phyloP scores from a whole-genome alignment of 352 stramenopile genomes.

The Pythium sukuiense region DNA sequence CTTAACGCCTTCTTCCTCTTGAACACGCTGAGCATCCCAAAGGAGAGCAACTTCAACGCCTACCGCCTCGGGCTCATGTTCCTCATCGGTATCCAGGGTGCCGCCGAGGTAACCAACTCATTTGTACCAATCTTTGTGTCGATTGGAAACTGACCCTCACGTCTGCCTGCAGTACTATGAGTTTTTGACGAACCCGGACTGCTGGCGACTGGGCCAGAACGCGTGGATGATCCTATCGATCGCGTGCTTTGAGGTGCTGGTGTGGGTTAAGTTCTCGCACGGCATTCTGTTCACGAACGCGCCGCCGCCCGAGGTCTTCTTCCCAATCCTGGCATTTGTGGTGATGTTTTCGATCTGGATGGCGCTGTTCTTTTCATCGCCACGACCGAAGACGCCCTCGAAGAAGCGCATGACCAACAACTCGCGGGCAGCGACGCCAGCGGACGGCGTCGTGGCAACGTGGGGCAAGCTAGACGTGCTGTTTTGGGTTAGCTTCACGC shows the following conservation, averaged over 20 bases:
- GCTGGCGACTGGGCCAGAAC: conserved; percentile 76
- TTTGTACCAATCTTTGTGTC: neutral
- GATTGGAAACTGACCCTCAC: no score
- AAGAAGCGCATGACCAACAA: conserved; percentile 3
- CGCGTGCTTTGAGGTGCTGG: conserved; percentile 71
- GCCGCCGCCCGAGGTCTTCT: conserved; percentile 52
- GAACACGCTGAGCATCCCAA: conserved; percentile 84
- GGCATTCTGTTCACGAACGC: conserved; percentile 60
- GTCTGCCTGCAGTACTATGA: conserved; percentile 66
- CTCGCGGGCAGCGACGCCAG: conserved; percentile 8
- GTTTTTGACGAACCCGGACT: conserved; percentile 80
- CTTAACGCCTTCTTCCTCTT: conserved; percentile 94
- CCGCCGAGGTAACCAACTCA: conserved; percentile 54
- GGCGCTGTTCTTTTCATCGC: conserved; percentile 62
- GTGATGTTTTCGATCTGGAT: conserved; percentile 78
- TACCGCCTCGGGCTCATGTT: conserved; percentile 79
- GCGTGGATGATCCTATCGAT: conserved; percentile 84
- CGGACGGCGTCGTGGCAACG: conserved; percentile 31
- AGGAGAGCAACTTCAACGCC: conserved; percentile 86
- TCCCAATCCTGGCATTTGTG: conserved; percentile 61
- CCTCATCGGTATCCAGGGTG: conserved; percentile 75
- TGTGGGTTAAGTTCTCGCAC: conserved; percentile 81
- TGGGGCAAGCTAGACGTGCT: conserved; percentile 79
- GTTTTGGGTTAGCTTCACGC: conserved; percentile 84
- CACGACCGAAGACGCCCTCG: conserved; percentile 5